Base-by-base conservation (phyloP, 1,284 basidiomycete genomes). In the Rhizoctonia solani region DNA sequence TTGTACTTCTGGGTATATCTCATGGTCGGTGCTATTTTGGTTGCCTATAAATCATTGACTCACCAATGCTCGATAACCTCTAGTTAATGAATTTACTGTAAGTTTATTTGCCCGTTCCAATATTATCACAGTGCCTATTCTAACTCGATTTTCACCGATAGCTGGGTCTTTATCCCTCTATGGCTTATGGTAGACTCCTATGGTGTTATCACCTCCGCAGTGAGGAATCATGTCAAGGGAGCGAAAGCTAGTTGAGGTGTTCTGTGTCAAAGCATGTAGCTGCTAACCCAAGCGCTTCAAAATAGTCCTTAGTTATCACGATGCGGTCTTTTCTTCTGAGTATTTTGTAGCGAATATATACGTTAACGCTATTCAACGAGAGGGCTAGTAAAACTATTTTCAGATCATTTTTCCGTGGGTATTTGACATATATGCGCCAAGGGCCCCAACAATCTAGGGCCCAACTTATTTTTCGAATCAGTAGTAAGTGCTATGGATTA, bases 61-160 rank as follows among this genome's bases (percentile, higher is more conserved):
- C 56, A 68, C 0, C 61, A 46, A 63, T 59, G 27, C 67, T 67
- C n/a, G 54, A 59, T 23, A 67, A 30, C 39, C 19, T 53, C 4
- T 71, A 92, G 89, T 85, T 91, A 74, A 90, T 92, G 88, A 91
- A 91, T 71, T 69, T 83, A 46, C 83, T 91, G 88, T 90, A 72
- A 77, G 87, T 79, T 14, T 13, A 19, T 25, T n/a, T 19, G 41
- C 30, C 65, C 23, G 46, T 47, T 66, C 44, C 16, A n/a, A 27
- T 19, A 4, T 13, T 13, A 13, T 49, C 54, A 4, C 27, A 32
- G 9, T 16, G 41, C 71, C 41, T 65, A 75, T 55, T 73, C 73
- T 30, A 69, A 66, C 53, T 61, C 66, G 54, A 37, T 16, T 25
- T 14, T 42, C 59, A 66, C 54, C 58, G 69, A 27, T 72, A 92